A percentile compares a stretch with the other conserved stretches of the same genome.
Conservation (phyloP, 345 rosid genomes). For the Salix purpurea region DNA sequence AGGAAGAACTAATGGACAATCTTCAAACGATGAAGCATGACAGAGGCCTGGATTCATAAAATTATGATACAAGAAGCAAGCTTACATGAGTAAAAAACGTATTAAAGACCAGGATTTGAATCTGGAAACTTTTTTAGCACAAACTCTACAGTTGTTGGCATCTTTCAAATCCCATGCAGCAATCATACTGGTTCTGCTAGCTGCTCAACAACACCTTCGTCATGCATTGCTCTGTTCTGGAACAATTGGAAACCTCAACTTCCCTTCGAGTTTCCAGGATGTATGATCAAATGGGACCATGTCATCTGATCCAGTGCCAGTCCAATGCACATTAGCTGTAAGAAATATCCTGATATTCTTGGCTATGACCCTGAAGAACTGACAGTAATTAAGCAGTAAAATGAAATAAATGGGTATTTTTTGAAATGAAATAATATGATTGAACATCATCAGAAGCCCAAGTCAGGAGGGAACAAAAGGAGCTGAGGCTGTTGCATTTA, state of each 20-base stretch:
- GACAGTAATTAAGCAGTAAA: neutral
- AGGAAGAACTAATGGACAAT: neutral
- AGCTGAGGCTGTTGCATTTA: neutral
- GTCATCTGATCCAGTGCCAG: slow-evolving; percentile 48
- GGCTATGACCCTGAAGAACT: neutral
- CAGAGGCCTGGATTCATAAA: neutral
- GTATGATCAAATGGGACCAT: slow-evolving; percentile 46
- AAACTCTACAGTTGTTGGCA: neutral
- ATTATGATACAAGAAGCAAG: neutral
- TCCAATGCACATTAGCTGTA: slow-evolving; percentile 61
- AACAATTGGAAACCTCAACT: neutral
- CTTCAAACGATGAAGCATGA: neutral
- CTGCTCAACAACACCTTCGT: neutral
- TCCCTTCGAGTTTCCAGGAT: neutral
- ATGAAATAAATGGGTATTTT: neutral
- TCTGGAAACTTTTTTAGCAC: neutral
- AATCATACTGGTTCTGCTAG: neutral
- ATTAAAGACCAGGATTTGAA: neutral
- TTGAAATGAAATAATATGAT: neutral
- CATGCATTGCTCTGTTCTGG: neutral
- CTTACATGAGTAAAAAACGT: neutral
- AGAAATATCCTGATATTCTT: slow-evolving; percentile 46
- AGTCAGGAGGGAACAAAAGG: neutral
- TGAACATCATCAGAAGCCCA: neutral
- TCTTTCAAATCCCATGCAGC: neutral